Evolutionary conservation across 2,329 filamentous ascomycete species (phyloP).

Genomic region (Daldinia sp.): DNA sequence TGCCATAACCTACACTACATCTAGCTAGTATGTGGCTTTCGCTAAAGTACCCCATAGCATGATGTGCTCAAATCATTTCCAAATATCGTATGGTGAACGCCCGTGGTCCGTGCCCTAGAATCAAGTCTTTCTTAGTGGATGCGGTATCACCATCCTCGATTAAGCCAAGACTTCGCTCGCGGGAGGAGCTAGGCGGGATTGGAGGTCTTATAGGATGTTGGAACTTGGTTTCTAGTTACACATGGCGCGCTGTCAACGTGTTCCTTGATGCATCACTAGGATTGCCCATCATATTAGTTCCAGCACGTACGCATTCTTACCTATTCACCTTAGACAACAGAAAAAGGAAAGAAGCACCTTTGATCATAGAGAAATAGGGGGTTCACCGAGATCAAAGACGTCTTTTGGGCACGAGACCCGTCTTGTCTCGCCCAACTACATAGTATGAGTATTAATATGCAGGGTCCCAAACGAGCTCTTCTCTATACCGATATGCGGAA

Average conservation of each 20-base stretch:
- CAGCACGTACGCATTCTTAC: conserved; percentile 1
- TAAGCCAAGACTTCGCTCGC: conserved; percentile 4
- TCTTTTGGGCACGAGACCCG: conserved; percentile 12
- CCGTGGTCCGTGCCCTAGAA: too few relatives aligned
- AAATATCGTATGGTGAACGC: too few relatives aligned
- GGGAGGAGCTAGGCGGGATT: conserved; percentile 6
- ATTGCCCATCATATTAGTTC: background rate
- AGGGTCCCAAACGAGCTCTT: conserved; percentile 14
- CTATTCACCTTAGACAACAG: conserved; percentile 4
- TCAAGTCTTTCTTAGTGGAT: too few relatives aligned
- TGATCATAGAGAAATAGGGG: conserved; percentile 9
- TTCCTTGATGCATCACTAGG: background rate
- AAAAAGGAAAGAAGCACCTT: conserved; percentile 4
- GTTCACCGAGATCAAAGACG: conserved; percentile 17
- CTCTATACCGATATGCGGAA: conserved; percentile 25
- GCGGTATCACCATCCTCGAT: conserved; percentile 7
- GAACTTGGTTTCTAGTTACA: background rate
- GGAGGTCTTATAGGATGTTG: background rate
- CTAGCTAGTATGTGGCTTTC: too few relatives aligned
- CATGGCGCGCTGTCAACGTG: conserved; percentile 4
- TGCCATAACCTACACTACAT: too few relatives aligned
- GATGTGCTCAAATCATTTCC: too few relatives aligned
- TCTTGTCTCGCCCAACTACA: conserved; percentile 28
- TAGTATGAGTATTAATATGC: conserved; percentile 16
- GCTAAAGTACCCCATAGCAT: too few relatives aligned